Percentiles rank a stretch among this genome's conserved stretches.
Conservation (phyloP, 495 filamentous ascomycete genomes). For the Xeromyces bisporus region DNA sequence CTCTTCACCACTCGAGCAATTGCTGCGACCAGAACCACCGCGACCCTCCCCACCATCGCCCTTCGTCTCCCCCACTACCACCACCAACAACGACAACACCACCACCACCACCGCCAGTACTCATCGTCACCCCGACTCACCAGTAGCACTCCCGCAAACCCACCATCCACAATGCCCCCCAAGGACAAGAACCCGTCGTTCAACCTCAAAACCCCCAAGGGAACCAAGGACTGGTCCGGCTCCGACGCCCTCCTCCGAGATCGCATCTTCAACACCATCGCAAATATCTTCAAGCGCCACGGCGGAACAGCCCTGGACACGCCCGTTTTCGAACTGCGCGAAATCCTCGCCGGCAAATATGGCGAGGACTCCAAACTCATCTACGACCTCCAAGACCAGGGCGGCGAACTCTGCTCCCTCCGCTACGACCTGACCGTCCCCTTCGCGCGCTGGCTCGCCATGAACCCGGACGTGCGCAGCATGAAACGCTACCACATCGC, state of each 20-base stretch:
- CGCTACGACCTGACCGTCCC: slow-evolving; percentile 90
- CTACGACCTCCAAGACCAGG: slow-evolving; percentile 75
- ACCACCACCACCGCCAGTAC: no score
- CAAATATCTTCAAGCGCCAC: slow-evolving; percentile 76
- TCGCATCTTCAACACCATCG: slow-evolving; percentile 69
- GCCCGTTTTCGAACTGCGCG: slow-evolving; percentile 61
- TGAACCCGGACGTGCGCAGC: slow-evolving; percentile 54
- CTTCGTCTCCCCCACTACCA: slow-evolving; percentile 11
- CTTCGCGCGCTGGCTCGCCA: slow-evolving; percentile 73
- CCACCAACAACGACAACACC: slow-evolving; percentile 3
- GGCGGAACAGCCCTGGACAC: slow-evolving; percentile 77
- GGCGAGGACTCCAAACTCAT: slow-evolving; percentile 85
- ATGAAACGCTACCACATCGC: slow-evolving; percentile 85
- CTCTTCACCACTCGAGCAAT: slow-evolving; percentile 16
- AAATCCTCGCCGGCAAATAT: slow-evolving; percentile 76
- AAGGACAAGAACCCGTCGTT: slow-evolving; percentile 21
- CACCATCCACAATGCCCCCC: slow-evolving; percentile 12
- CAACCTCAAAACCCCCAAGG: slow-evolving; percentile 34
- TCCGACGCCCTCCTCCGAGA: slow-evolving; percentile 39
- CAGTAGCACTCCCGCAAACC: no score
- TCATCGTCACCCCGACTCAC: no score
- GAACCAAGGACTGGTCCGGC: slow-evolving; percentile 28
- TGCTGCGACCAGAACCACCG: no score
- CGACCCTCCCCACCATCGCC: slow-evolving; percentile 22
- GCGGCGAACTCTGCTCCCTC: slow-evolving; percentile 67